Percentiles rank a stretch among this genome's conserved stretches.
Evolutionary conservation across 345 rosid species (phyloP).

Genomic region (Syzygium grande): DNA sequence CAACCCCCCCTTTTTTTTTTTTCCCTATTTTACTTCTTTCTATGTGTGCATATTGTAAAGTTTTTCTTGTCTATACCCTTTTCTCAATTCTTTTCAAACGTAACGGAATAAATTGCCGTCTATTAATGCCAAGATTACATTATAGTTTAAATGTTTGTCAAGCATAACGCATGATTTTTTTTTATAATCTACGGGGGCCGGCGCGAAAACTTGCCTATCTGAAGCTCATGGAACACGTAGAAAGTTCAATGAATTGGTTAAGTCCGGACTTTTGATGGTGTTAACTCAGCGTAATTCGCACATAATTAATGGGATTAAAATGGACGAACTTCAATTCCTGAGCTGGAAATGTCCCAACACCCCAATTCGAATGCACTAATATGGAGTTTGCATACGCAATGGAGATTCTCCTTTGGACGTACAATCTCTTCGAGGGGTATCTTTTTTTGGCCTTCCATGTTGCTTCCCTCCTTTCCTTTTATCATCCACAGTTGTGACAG

Average conservation of each 20-base stretch:
- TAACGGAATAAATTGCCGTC: background rate
- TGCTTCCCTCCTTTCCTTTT: background rate
- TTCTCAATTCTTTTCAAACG: background rate
- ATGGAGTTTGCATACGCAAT: background rate
- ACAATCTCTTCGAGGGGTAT: background rate
- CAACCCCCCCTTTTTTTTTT: background rate
- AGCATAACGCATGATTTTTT: background rate
- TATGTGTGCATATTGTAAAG: background rate
- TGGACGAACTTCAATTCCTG: background rate
- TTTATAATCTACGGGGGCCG: background rate
- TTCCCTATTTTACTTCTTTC: background rate
- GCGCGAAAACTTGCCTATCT: background rate
- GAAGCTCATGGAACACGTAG: background rate
- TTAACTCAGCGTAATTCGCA: background rate
- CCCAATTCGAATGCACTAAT: background rate
- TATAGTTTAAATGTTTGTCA: background rate
- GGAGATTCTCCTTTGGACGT: background rate
- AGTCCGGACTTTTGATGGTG: background rate
- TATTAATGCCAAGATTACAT: background rate
- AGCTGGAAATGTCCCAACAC: background rate
- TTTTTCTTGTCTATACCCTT: background rate
- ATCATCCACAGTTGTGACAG: background rate
- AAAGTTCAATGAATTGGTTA: background rate
- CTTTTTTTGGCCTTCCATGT: background rate
- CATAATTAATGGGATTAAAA: background rate